phyloP scores from a whole-genome alignment of 106 monocot genomes.

The Acanthochlamys bracteata region DNA sequence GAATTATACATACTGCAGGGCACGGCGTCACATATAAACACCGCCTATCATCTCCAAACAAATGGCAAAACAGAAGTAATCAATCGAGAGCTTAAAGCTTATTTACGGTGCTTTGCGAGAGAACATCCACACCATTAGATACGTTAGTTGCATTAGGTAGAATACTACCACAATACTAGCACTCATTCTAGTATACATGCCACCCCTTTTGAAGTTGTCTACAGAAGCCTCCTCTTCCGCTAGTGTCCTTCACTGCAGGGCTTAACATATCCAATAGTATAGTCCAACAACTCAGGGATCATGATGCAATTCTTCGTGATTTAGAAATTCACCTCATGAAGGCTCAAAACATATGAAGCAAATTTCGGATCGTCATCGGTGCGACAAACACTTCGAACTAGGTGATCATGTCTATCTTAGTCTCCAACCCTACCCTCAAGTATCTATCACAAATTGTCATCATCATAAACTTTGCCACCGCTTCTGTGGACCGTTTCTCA shows the following conservation, averaged over 20 bases:
- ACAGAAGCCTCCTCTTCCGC: neutral
- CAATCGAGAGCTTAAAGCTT: neutral
- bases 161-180: neutral
- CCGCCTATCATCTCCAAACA: neutral
- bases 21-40: neutral
- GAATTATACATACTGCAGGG: neutral
- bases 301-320: neutral
- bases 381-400: neutral
- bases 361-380: neutral
- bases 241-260: neutral
- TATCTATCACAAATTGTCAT: neutral
- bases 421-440: neutral
- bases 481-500: neutral
- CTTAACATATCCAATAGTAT: neutral
- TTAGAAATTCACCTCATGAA: neutral
- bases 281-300: neutral
- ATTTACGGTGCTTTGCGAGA: neutral
- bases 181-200: neutral
- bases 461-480: neutral
- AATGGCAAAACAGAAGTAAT: neutral
- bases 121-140: neutral
- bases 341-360: neutral
- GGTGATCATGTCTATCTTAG: neutral
- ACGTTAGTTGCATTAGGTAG: neutral
- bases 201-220: conserved; percentile 4